Base-by-base conservation (phyloP, 805 yeast species). In the Nematodospora valgi region DNA sequence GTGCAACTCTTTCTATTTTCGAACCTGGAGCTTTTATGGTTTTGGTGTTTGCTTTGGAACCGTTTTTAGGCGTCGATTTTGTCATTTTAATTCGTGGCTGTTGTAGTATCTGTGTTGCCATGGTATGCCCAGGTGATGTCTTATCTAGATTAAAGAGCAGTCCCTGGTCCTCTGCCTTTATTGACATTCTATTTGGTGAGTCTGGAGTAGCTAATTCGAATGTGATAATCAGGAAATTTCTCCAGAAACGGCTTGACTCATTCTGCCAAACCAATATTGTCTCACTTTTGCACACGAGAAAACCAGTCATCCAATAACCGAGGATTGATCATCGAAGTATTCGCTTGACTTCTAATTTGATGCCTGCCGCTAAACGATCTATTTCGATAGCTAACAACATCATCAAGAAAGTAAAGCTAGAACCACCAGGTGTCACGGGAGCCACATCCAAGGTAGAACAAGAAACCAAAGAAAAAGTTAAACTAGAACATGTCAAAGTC, bases 1-100 rank as follows among this genome's bases (percentile, higher is more conserved):
- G 96, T 0, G 95, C 89, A 2, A 85, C 84, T 38, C 96, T 62
- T 39, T 78, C 81, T 0, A 74, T 67, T 18, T 73, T 68, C 10
- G 78, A 64, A 2, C 91, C 89, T 2, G 86, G 86, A 2, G 86
- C 74, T 43, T 74, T 73, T 38, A 85, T 86, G n/a, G 63, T 64
- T 35, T 63, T 19, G 54, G 35, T 21, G 5, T 13, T 35, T 10
- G 28, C 23, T 14, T 11, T 21, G 3, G 24, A 28, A 13, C 9
- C 24, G 10, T 24, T 17, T 11, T 32, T 23, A n/a, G 16, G 20
- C 11, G 35, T 6, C 19, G 23, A n/a, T 29, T 29, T 21, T 12
- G 14, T 21, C n/a, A n/a, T n/a, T n/a, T n/a, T n/a, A n/a, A n/a
- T n/a, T n/a, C n/a, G n/a, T n/a, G n/a, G n/a, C n/a, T n/a, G n/a